These are phyloP conservation scores for Pilasporangium apinafurcum DNA, from an alignment of 352 stramenopile genomes.

Conservation along the genomic window DNA sequence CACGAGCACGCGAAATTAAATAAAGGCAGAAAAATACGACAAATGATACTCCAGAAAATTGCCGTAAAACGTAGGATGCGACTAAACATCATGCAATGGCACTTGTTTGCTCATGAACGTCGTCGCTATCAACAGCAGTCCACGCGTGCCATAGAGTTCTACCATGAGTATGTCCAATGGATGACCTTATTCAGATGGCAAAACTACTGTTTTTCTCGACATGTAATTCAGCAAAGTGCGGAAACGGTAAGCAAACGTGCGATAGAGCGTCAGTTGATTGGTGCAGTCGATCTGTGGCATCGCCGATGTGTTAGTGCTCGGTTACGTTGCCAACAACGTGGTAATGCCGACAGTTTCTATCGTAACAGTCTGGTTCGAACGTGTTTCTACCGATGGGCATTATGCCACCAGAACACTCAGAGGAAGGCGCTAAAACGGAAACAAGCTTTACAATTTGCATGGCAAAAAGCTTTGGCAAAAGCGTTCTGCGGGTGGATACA, in stretches of 20 bases:
- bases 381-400: too few species aligned
- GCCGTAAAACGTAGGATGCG: neutral
- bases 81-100: neutral
- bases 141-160: slow-evolving; percentile 13
- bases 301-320: too few species aligned
- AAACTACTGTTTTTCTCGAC: neutral
- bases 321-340: too few species aligned
- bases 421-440: slow-evolving; percentile 7
- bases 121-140: neutral
- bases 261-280: too few species aligned
- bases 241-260: too few species aligned
- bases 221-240: too few species aligned
- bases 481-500: neutral
- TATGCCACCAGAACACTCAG: slow-evolving; percentile 1
- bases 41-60: neutral
- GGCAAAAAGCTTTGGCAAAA: neutral
- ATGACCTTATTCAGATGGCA: slow-evolving; percentile 24
- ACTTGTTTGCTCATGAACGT: neutral
- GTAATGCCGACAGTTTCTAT: too few species aligned
- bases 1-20: neutral
- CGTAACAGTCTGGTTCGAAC: too few species aligned
- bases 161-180: slow-evolving; percentile 17
- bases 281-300: too few species aligned
- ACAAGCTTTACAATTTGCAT: too few species aligned
- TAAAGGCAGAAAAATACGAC: neutral